Conservation (phyloP, 495 filamentous ascomycete species). For the Mycothermus thermophilus region DNA sequence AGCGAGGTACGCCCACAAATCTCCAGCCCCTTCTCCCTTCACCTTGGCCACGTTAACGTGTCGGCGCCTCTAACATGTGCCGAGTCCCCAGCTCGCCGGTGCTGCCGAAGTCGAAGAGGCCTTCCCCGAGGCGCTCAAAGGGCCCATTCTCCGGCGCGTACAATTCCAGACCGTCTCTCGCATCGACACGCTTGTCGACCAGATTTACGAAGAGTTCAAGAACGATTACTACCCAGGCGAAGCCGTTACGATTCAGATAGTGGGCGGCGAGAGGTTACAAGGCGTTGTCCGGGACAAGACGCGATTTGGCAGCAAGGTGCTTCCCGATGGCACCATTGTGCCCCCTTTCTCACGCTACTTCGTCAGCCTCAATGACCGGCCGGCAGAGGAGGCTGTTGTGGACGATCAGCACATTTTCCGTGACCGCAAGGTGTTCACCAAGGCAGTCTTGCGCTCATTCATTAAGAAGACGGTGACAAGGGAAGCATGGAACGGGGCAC, state of each 20-base stretch:
- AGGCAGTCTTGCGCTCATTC: slow-evolving; percentile 82
- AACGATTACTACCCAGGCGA: slow-evolving; percentile 91
- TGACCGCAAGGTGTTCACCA: slow-evolving; percentile 88
- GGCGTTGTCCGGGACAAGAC: slow-evolving; percentile 81
- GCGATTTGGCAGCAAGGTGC: slow-evolving; percentile 46
- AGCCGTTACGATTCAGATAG: slow-evolving; percentile 56
- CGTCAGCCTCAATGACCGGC: slow-evolving; percentile 55
- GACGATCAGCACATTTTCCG: slow-evolving; percentile 73
- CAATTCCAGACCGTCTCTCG: slow-evolving; percentile 85
- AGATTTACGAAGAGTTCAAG: slow-evolving; percentile 65
- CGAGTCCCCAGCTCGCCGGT: slow-evolving; percentile 49
- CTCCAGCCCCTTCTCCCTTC: background rate
- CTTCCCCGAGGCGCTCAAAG: slow-evolving; percentile 84
- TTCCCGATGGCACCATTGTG: slow-evolving; percentile 50
- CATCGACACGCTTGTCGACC: slow-evolving; percentile 72
- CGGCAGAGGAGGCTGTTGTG: slow-evolving; percentile 60
- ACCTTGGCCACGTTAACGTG: background rate
- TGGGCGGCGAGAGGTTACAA: slow-evolving; percentile 54
- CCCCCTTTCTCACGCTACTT: slow-evolving; percentile 65
- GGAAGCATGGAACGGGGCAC: slow-evolving; percentile 86
- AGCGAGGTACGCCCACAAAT: slow-evolving; percentile 66
- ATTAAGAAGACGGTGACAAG: slow-evolving; percentile 87
- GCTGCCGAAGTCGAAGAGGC: slow-evolving; percentile 78
- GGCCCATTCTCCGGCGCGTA: slow-evolving; percentile 74
- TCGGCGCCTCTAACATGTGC: slow-evolving; percentile 1